phyloP scores from a whole-genome alignment of 345 rosid species.

The Eucalyptus sp. region DNA sequence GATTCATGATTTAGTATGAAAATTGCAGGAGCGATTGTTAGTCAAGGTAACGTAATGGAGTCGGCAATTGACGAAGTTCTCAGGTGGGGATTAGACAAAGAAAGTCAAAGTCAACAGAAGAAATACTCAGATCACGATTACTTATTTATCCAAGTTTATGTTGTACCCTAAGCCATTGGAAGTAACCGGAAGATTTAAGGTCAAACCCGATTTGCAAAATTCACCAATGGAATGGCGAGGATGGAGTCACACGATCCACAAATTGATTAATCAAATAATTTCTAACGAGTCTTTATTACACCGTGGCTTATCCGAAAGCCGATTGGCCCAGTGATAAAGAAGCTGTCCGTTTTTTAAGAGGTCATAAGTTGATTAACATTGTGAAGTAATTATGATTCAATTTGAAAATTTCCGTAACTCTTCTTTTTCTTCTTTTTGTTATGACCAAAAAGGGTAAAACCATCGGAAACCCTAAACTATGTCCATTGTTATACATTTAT shows the following conservation, averaged over 20 bases:
- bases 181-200: background rate
- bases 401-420: background rate
- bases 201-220: background rate
- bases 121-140: background rate
- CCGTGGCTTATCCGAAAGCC: background rate
- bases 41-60: background rate
- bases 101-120: background rate
- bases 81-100: background rate
- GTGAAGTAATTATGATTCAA: background rate
- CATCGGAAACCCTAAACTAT: too few species aligned
- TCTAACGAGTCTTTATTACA: background rate
- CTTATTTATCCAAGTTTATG: background rate
- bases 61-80: background rate
- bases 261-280: background rate
- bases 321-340: background rate
- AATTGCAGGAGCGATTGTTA: background rate
- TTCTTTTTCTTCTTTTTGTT: too few species aligned
- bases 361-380: too few species aligned
- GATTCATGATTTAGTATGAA: background rate
- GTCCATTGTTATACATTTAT: fast-evolving
- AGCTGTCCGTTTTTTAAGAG: background rate
- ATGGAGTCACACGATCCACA: background rate
- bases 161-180: background rate
- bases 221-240: background rate
- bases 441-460: too few species aligned